phyloP scores from a whole-genome alignment of 257 asterid species.

The Solanum rostratum region DNA sequence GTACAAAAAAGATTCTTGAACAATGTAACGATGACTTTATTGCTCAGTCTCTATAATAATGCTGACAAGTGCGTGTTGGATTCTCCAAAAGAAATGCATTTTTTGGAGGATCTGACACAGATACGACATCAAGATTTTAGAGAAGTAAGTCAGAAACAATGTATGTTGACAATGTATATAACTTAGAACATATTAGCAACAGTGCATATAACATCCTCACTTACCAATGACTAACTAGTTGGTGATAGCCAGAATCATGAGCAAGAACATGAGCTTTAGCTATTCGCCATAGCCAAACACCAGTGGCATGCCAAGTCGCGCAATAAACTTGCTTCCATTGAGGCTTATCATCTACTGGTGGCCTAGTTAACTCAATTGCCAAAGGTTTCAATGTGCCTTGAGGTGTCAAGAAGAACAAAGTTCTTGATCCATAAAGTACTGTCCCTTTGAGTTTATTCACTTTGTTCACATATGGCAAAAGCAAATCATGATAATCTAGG shows the following conservation, averaged over 20 bases:
- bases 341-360: constrained; percentile 44
- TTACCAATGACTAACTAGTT: constrained; percentile 72
- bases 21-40: background rate
- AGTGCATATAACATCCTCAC: background rate
- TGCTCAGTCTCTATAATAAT: background rate
- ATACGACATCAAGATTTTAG: background rate
- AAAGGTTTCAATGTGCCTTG: constrained; percentile 42
- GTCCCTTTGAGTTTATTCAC: constrained; percentile 47
- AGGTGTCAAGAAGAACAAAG: constrained; percentile 46
- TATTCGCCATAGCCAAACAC: constrained; percentile 64
- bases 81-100: background rate
- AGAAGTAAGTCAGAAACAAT: background rate
- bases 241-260: constrained; percentile 72
- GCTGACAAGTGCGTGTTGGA: background rate
- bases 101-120: background rate
- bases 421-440: constrained; percentile 67
- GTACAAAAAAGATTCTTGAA: too few relatives aligned
- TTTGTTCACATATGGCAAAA: constrained; percentile 53
- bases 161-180: background rate
- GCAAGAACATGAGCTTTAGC: constrained; percentile 68
- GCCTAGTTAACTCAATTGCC: constrained; percentile 69
- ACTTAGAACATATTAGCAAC: background rate
- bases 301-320: constrained; percentile 43
- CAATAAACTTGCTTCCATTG: constrained; percentile 48
- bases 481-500: constrained; percentile 60